Base-by-base conservation (phyloP, 352 stramenopile genomes). In the Globisporangium nagaii region DNA sequence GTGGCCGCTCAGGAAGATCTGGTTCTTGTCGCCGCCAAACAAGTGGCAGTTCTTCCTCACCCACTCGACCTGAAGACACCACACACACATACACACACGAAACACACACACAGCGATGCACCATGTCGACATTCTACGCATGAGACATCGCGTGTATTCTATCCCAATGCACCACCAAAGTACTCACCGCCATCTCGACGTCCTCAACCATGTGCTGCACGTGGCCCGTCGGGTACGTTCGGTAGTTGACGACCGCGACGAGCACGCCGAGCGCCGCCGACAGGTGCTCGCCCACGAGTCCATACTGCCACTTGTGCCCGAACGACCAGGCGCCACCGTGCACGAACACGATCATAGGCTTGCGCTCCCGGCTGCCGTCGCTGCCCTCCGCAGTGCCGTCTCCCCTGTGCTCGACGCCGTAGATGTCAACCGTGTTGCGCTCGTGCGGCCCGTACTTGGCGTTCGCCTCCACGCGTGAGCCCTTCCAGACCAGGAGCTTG, bases 151-250 rank as follows among this genome's bases (percentile, higher is more conserved):
- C n/a, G n/a, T n/a, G n/a, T n/a, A n/a, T n/a, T n/a, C n/a, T n/a
- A n/a, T n/a, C n/a, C n/a, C n/a, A n/a, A n/a, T n/a, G n/a, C n/a
- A n/a, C n/a, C n/a, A n/a, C n/a, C n/a, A n/a, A n/a, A n/a, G n/a
- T n/a, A 66, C 73, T 13, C 61, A 91, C 79, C 53, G 79, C 75
- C 17, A 70, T 66, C 31, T 96, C 71, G 13, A 96, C 68, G 68
- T 98, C 90, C 36, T 93, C 48, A 24, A 95, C 71, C 86, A 97
- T 97, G 34, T 94, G 84, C 25, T 84, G 45, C 28, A 97, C 74
- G 25, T 79, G 77, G 2, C 78, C 86, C 11, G 71, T 74, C 1
- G 93, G 93, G 64, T 93, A 97, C 56, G 94, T 96, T 22, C 84
- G 69, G 60, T 97, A 97, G 68, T 96, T 90, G 32, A 94, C 79